A percentile compares a stretch with the other conserved stretches of the same genome.
Evolutionary conservation across 441 rosid species (phyloP).

Genomic region (Populus trichocarpa): DNA sequence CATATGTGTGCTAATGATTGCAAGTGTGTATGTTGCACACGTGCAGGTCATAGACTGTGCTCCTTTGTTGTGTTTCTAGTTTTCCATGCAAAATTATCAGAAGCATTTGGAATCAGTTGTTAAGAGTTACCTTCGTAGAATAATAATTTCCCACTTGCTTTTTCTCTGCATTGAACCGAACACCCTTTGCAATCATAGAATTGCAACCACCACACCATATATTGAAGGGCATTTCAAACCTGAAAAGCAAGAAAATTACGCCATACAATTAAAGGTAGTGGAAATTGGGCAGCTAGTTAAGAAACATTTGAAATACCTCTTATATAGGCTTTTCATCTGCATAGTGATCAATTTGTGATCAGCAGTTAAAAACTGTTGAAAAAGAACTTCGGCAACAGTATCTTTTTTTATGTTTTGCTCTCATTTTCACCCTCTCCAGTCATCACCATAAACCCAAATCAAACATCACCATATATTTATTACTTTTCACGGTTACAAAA

Average conservation of each 20-base stretch:
- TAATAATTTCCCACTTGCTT: slow-evolving; percentile 98
- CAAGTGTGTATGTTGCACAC: not conserved
- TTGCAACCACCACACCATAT: slow-evolving; percentile 97
- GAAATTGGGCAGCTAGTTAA: not conserved
- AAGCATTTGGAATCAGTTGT: not conserved
- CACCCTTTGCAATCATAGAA: slow-evolving; percentile 95
- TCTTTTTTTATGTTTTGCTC: not conserved
- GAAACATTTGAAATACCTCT: not conserved
- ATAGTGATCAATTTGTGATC: not conserved
- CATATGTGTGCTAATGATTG: not conserved
- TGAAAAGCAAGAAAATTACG: slow-evolving; percentile 25
- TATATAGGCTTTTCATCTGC: not conserved
- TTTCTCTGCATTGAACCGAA: slow-evolving; percentile 89
- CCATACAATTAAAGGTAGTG: not conserved
- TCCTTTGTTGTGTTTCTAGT: not conserved
- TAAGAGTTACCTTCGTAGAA: slow-evolving; percentile 72
- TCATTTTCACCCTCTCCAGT: not conserved
- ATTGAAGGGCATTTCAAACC: slow-evolving; percentile 96
- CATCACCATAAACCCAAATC: not conserved
- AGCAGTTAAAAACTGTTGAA: not conserved
- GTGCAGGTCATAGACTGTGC: not conserved
- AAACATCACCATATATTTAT: not conserved
- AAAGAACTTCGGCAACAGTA: not conserved
- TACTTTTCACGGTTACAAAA: not conserved
- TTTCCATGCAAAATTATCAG: not conserved